Percentiles rank a stretch among this genome's conserved stretches.
phyloP scores from a whole-genome alignment of 2,329 filamentous ascomycete genomes.

The Botryosphaeria agaves region DNA sequence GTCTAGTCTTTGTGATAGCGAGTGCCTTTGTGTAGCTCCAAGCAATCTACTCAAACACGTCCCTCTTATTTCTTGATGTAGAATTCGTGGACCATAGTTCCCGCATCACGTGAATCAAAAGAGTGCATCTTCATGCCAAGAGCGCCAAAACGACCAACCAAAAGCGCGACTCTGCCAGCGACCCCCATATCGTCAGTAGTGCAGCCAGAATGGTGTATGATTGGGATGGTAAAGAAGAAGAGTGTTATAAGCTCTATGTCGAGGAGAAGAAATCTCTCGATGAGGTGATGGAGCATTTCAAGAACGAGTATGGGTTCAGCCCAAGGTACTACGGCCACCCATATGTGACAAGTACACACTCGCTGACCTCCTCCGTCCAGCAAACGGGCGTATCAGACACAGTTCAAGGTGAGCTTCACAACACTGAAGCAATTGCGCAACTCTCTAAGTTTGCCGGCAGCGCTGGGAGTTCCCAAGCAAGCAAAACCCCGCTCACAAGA shows the following conservation, averaged over 20 bases:
- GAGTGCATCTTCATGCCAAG: too few species aligned
- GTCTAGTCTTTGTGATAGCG: too few species aligned
- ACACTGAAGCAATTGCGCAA: too few species aligned
- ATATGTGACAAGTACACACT: not conserved
- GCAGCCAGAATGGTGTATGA: constrained; percentile 33
- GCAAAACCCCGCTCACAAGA: constrained; percentile 54
- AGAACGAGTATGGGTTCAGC: constrained; percentile 6
- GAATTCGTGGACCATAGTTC: too few species aligned
- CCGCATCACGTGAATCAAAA: too few species aligned
- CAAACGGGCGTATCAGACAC: constrained; percentile 59
- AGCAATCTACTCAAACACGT: too few species aligned
- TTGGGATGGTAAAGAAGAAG: constrained; percentile 48
- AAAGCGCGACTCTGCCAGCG: too few species aligned
- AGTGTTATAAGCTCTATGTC: constrained; percentile 58
- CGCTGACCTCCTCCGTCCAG: constrained; percentile 20
- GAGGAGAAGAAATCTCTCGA: constrained; percentile 55
- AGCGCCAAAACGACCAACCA: too few species aligned
- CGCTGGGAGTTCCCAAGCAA: constrained; percentile 66
- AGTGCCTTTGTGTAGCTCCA: too few species aligned
- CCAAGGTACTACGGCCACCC: constrained; percentile 1
- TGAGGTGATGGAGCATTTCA: constrained; percentile 59
- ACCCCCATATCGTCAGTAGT: too few species aligned
- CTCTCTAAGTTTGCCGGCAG: too few species aligned
- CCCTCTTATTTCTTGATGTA: too few species aligned
- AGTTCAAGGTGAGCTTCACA: constrained; percentile 45